Evolutionary conservation across 129 eudicot genomes (phyloP).

Genomic region (Artemisia annua): DNA sequence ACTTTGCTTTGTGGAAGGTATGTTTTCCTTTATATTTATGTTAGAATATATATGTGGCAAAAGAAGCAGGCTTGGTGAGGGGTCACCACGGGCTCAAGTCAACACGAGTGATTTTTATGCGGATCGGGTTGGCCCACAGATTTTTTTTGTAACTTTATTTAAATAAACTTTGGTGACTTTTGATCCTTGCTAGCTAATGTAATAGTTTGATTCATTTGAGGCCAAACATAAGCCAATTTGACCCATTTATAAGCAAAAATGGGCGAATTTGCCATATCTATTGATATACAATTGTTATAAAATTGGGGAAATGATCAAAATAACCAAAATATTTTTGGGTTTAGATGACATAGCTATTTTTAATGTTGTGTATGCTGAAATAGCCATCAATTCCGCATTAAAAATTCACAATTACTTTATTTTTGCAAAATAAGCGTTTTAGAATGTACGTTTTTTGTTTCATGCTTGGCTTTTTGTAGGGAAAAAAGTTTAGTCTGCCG

Average conservation of each 20-base stretch:
- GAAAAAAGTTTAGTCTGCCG: too few relatives aligned
- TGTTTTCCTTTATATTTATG: background rate
- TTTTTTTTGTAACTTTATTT: background rate
- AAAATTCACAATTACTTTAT: too few relatives aligned
- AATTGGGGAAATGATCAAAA: background rate
- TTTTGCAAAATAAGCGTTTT: too few relatives aligned
- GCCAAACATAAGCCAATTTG: background rate
- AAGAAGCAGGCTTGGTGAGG: background rate
- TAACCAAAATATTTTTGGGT: too few relatives aligned
- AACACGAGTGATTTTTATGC: background rate
- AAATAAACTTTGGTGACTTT: background rate
- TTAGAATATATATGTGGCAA: background rate
- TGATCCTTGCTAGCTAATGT: background rate
- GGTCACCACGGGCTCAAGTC: background rate
- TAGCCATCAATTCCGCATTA: too few relatives aligned
- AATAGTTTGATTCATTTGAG: background rate
- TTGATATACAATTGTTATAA: background rate
- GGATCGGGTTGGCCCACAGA: background rate
- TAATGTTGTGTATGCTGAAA: too few relatives aligned
- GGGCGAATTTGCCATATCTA: background rate
- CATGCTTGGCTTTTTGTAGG: too few relatives aligned
- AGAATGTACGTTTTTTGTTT: too few relatives aligned
- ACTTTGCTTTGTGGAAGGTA: conserved; percentile 97
- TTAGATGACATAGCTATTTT: too few relatives aligned
- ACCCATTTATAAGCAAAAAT: background rate